Evolutionary conservation across 2,329 filamentous ascomycete species (phyloP), one percentile per base, ranked within the genome.

Genomic region (Fusarium protoensiforme): DNA sequence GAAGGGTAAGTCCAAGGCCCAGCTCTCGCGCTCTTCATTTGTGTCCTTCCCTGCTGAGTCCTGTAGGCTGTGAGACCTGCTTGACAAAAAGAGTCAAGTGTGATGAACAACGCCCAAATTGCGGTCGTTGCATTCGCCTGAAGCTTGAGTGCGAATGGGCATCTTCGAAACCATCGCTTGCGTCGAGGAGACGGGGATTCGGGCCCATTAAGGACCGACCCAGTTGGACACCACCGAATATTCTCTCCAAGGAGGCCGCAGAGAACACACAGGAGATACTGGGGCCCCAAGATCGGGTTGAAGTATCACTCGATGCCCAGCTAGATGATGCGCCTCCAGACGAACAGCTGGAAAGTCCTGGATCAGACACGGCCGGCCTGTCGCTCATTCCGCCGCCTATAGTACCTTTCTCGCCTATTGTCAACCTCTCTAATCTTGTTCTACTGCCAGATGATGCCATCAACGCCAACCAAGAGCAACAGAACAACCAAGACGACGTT

Each of bases 1-100:
- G 31, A 48, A 54, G 7, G 67, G 67, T 62, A 43, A 69, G 67
- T 29, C 5, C n/a, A 5, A 6, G 4, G 22, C 14, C 16, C 5
- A 43, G 6, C 8, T n/a, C n/a, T 9, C 10, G 9, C 3, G 3
- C 53, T n/a, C 5, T 36, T 22, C 33, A n/a, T 14, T 20, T 16
- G 33, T 22, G 7, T 20, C 16, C 24, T 20, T 6, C 9, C 18
- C 2, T 33, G n/a, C 43, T 62, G 13, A 57, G 3, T 22, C 9
- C 9, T 7, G n/a, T 8, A 69, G 67, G 67, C 43, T 69, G 67
- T 7, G 53, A 38, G 10, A 69, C 67, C 9, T 69, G 63, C 13
- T 20, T 69, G 48, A 43, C 36, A 13, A 69, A 69, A 53, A 54
- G 43, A 20, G 63, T 69, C 22, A 69, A 69, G 20, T 69, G 67